A percentile compares a stretch with the other conserved stretches of the same genome.
Conservation (phyloP, 768 basidiomycete species). For the Russula lepida region DNA sequence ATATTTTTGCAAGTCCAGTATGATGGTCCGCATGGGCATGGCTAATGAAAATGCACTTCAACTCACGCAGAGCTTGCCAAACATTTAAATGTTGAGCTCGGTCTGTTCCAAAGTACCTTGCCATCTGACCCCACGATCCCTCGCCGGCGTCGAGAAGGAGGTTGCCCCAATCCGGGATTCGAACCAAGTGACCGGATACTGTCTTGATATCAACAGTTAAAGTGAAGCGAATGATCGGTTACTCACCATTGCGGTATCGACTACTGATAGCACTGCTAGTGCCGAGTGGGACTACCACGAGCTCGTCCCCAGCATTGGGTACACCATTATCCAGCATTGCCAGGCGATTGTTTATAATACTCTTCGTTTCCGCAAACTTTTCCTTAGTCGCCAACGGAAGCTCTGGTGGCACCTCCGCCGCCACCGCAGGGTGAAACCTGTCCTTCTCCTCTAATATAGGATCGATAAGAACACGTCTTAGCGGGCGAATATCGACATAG, state of each 20-base stretch:
- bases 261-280: conserved; percentile 83
- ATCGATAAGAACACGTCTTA: conserved; percentile 31
- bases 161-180: conserved; percentile 62
- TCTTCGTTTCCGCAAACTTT: conserved; percentile 35
- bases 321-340: neutral
- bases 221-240: neutral
- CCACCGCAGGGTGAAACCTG: conserved; percentile 17
- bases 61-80: conserved; percentile 53
- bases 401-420: neutral
- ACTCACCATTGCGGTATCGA: conserved; percentile 78
- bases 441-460: conserved; percentile 19
- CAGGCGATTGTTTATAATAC: conserved; percentile 24
- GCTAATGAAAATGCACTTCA: conserved; percentile 78
- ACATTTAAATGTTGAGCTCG: conserved; percentile 31
- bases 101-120: conserved; percentile 61
- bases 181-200: conserved; percentile 74
- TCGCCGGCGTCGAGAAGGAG: conserved; percentile 88
- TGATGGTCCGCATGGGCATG: conserved; percentile 95
- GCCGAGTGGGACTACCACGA: conserved; percentile 70
- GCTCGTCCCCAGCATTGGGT: conserved; percentile 44
- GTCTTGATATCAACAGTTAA: neutral
- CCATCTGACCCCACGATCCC: conserved; percentile 86
- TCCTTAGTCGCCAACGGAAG: conserved; percentile 31
- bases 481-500: conserved; percentile 14
- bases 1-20: conserved; percentile 65